Conservation (phyloP, 805 yeast genomes). For the Wickerhamiella alocasiicola region DNA sequence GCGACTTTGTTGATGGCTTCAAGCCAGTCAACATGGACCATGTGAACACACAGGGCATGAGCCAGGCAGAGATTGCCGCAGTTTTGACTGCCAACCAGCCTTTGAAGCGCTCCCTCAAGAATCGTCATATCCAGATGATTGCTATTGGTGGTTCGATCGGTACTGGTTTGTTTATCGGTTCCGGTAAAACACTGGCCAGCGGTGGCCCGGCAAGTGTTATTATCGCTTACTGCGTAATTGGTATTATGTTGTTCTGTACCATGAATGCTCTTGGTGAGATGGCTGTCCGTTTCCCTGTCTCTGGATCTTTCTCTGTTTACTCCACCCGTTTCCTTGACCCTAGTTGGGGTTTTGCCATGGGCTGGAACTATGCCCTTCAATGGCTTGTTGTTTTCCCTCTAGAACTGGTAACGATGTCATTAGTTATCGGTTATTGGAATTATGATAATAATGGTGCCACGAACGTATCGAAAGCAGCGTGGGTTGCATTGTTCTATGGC, state of each 20-base stretch:
- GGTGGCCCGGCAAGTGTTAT: slow-evolving; percentile 42
- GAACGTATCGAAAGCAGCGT: slow-evolving; percentile 36
- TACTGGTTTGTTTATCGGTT: slow-evolving; percentile 44
- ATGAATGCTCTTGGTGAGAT: slow-evolving; percentile 51
- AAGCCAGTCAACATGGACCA: slow-evolving; percentile 16
- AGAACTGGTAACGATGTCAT: slow-evolving; percentile 46
- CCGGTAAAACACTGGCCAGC: slow-evolving; percentile 33
- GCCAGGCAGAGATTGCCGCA: slow-evolving; percentile 26
- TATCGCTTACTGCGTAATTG: slow-evolving; percentile 35
- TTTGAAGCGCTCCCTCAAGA: slow-evolving; percentile 28
- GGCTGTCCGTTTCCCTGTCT: slow-evolving; percentile 47
- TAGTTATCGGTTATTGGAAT: slow-evolving; percentile 40
- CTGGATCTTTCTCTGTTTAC: slow-evolving; percentile 45
- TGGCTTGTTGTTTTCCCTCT: slow-evolving; percentile 48
- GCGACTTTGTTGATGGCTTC: slow-evolving; percentile 17
- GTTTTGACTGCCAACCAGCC: slow-evolving; percentile 19
- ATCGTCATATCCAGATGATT: slow-evolving; percentile 39
- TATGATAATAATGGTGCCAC: slow-evolving; percentile 44
- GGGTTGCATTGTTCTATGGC: slow-evolving; percentile 37
- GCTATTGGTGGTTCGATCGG: slow-evolving; percentile 73
- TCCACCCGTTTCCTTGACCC: slow-evolving; percentile 48
- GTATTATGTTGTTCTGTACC: slow-evolving; percentile 45
- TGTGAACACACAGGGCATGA: slow-evolving; percentile 19
- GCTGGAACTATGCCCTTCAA: slow-evolving; percentile 50
- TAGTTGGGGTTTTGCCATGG: slow-evolving; percentile 51